phyloP scores from a whole-genome alignment of 768 basidiomycete species.

The Boletus coccyginus region DNA sequence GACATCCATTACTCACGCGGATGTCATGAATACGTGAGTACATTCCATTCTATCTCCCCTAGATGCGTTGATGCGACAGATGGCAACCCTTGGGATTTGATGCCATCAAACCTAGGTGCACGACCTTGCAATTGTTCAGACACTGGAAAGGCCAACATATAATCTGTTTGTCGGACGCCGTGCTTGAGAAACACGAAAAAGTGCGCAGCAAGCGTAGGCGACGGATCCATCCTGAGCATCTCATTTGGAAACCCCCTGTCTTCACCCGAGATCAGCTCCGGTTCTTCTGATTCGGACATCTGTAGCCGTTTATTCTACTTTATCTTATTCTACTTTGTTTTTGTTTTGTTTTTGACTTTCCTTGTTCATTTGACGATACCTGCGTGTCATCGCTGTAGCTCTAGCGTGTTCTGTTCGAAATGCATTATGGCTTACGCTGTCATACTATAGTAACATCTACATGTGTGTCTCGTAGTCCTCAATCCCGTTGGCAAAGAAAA shows the following conservation, averaged over 20 bases:
- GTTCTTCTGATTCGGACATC: constrained; percentile 40
- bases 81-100: constrained; percentile 5
- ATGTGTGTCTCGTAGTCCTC: constrained; percentile 3
- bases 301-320: background rate
- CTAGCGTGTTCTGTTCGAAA: constrained; percentile 14
- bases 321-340: background rate
- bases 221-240: constrained; percentile 72
- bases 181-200: constrained; percentile 90
- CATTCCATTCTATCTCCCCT: constrained; percentile 5
- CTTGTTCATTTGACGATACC: constrained; percentile 4
- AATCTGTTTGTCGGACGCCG: constrained; percentile 86
- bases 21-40: constrained; percentile 97
- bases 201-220: constrained; percentile 72
- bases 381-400: constrained; percentile 23
- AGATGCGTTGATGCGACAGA: background rate
- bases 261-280: constrained; percentile 88
- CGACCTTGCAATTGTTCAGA: constrained; percentile 91
- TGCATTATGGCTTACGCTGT: constrained; percentile 9
- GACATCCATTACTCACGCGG: constrained; percentile 92
- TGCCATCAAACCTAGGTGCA: constrained; percentile 58
- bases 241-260: constrained; percentile 95
- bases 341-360: background rate
- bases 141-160: constrained; percentile 95
- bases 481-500: background rate
- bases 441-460: constrained; percentile 16